Conservation (phyloP, 83 land plant genomes). For the Picea abies region DNA sequence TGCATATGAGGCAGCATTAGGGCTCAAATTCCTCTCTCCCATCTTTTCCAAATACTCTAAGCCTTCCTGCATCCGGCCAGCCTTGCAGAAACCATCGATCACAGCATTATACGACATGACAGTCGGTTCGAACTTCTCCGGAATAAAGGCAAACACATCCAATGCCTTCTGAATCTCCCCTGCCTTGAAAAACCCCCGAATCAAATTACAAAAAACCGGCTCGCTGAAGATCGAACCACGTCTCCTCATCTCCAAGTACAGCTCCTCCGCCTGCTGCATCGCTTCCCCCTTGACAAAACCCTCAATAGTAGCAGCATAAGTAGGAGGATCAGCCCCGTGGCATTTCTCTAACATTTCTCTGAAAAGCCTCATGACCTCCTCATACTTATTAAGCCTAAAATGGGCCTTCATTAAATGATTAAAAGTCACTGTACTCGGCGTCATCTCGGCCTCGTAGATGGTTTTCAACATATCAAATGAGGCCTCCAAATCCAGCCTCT, state of each 20-base stretch:
- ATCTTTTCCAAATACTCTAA: slow-evolving; percentile 55
- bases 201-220: slow-evolving; percentile 54
- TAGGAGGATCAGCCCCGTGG: slow-evolving; percentile 64
- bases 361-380: slow-evolving; percentile 49
- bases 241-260: slow-evolving; percentile 58
- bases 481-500: slow-evolving; percentile 34
- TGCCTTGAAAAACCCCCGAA: slow-evolving; percentile 47
- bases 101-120: slow-evolving; percentile 56
- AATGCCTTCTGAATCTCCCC: slow-evolving; percentile 61
- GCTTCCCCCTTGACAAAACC: slow-evolving; percentile 49
- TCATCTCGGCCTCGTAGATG: slow-evolving; percentile 45
- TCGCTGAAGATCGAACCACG: slow-evolving; percentile 69
- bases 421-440: slow-evolving; percentile 50
- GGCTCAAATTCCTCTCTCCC: slow-evolving; percentile 43
- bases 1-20: slow-evolving; percentile 56
- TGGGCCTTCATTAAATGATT: slow-evolving; percentile 62
- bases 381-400: slow-evolving; percentile 43
- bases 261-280: slow-evolving; percentile 51
- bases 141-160: slow-evolving; percentile 37
- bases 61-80: slow-evolving; percentile 46
- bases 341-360: slow-evolving; percentile 63
- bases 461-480: slow-evolving; percentile 43
- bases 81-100: slow-evolving; percentile 41
- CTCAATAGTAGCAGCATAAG: slow-evolving; percentile 45
- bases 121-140: slow-evolving; percentile 48